Conservation (phyloP, 2,329 filamentous ascomycete genomes). For the Graphilbum sp. region DNA sequence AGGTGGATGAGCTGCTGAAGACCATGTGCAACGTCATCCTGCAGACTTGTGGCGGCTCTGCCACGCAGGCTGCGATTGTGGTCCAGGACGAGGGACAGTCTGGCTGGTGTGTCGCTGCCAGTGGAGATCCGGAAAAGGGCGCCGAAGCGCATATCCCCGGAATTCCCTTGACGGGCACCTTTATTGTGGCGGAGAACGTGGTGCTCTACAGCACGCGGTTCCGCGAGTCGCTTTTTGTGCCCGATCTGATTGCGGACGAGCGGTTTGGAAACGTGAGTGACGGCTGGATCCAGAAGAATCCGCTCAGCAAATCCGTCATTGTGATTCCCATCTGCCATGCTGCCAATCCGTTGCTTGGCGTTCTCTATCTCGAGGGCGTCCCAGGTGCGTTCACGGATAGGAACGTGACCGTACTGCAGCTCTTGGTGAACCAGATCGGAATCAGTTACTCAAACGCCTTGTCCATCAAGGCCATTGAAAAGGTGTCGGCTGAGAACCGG, state of each 20-base stretch:
- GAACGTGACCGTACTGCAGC: constrained; percentile 47
- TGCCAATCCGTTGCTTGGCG: constrained; percentile 51
- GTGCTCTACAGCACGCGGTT: constrained; percentile 64
- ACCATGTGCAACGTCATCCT: constrained; percentile 73
- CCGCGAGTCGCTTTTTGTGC: constrained; percentile 57
- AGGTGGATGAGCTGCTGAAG: constrained; percentile 58
- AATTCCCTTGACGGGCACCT: constrained; percentile 46
- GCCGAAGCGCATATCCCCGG: constrained; percentile 50
- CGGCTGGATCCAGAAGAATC: constrained; percentile 51
- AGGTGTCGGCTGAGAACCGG: constrained; percentile 61
- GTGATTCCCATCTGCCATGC: constrained; percentile 67
- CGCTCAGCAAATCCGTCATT: constrained; percentile 57
- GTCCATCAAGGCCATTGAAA: constrained; percentile 55
- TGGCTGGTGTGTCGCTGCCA: constrained; percentile 59
- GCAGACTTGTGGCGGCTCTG: constrained; percentile 56
- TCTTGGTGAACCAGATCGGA: constrained; percentile 65
- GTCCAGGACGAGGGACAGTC: constrained; percentile 48
- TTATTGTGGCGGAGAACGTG: constrained; percentile 59
- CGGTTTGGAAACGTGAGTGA: constrained; percentile 61
- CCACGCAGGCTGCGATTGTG: constrained; percentile 56
- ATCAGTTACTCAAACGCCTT: constrained; percentile 55
- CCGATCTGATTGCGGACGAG: constrained; percentile 59
- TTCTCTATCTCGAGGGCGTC: constrained; percentile 59
- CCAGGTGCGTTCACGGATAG: constrained; percentile 64
- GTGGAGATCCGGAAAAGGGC: constrained; percentile 53